A percentile compares a stretch with the other conserved stretches of the same genome.
These are phyloP conservation scores for Penicillium samsonianum DNA, from an alignment of 495 filamentous ascomycete species.

Conservation along the genomic window DNA sequence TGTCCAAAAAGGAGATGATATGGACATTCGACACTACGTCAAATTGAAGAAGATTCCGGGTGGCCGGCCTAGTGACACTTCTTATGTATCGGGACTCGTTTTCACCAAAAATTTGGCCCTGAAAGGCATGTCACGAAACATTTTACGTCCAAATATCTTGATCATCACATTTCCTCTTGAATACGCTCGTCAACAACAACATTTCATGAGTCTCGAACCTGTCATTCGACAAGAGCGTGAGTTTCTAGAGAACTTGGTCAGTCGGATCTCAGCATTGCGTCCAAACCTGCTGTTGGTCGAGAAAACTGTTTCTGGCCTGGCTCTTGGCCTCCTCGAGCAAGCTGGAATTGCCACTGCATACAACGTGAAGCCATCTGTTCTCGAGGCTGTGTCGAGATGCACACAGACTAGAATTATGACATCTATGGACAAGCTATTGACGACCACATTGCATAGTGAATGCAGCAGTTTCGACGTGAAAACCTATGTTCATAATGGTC, in stretches of 20 bases:
- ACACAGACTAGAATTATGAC: slow-evolving; percentile 89
- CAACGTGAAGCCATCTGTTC: slow-evolving; percentile 93
- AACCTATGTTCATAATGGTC: slow-evolving; percentile 80
- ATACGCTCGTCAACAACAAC: slow-evolving; percentile 90
- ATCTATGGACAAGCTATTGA: slow-evolving; percentile 90
- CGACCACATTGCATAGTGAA: slow-evolving; percentile 75
- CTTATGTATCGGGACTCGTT: slow-evolving; percentile 91
- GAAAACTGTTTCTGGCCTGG: slow-evolving; percentile 86
- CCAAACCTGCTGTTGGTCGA: slow-evolving; percentile 87
- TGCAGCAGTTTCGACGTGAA: slow-evolving; percentile 91
- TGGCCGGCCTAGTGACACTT: slow-evolving; percentile 84
- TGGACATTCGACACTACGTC: slow-evolving; percentile 98
- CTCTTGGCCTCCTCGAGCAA: slow-evolving; percentile 81
- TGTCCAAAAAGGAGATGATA: slow-evolving; percentile 84
- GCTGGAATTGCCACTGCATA: slow-evolving; percentile 89
- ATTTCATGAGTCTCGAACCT: slow-evolving; percentile 97
- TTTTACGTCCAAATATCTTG: slow-evolving; percentile 80
- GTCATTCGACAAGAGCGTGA: slow-evolving; percentile 97
- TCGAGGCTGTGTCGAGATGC: slow-evolving; percentile 91
- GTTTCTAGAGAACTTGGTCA: slow-evolving; percentile 88
- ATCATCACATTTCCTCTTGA: slow-evolving; percentile 96
- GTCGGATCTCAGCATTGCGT: slow-evolving; percentile 80
- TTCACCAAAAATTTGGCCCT: slow-evolving; percentile 96
- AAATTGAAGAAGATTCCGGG: slow-evolving; percentile 96
- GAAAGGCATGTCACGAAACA: slow-evolving; percentile 91